Base-by-base conservation (phyloP, 768 basidiomycete species). In the Lactarius deliciosus region DNA sequence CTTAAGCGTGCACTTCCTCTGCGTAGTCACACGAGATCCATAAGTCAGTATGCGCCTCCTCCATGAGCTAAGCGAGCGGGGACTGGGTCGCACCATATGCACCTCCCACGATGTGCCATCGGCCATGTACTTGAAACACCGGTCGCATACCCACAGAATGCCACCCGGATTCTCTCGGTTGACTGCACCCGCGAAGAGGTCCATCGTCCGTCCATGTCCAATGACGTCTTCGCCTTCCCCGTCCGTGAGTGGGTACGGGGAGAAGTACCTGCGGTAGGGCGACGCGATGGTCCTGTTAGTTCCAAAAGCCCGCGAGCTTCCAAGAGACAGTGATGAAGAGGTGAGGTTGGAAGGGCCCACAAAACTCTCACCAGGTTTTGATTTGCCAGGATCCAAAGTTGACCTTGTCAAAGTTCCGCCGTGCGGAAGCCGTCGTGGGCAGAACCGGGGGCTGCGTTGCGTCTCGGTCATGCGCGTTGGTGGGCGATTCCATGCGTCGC, bases 101-200 rank as follows among this genome's bases (percentile, higher is more conserved):
- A 88, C 81, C 68, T 86, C 89, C 86, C 90, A 96, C 25, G 81
- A 79, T 1, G 78, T 76, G 18, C 86, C 84, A 56, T 93, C 89
- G 2, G 86, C 80, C 89, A 95, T 93, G 74, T 99, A 99, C 78
- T 97, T 98, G 87, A 98, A 97, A 79, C 96, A 99, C 68, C 86
- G 84, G 71, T 95, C 90, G 74, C 94, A 96, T 6, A 96, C 92
- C 85, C 88, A 95, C 22, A 96, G 76, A 38, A 79, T 77, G 20
- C 85, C 77, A 58, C 81, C 81, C 68, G 73, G 75, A 57, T 80
- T 77, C 20, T 80, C 78, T 25, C 86, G 80, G 38, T 80, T 79
- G 61, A 89, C 74, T 7, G 87, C 86, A 38, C 89, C 87, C 0
- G 85, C 85, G 20, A 91, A 76, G 30, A 92, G 73, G 69, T 93